Evolutionary conservation across 306 rosid species (phyloP), one percentile per base, ranked within the genome.

Genomic region (Dicorynia guianensis): DNA sequence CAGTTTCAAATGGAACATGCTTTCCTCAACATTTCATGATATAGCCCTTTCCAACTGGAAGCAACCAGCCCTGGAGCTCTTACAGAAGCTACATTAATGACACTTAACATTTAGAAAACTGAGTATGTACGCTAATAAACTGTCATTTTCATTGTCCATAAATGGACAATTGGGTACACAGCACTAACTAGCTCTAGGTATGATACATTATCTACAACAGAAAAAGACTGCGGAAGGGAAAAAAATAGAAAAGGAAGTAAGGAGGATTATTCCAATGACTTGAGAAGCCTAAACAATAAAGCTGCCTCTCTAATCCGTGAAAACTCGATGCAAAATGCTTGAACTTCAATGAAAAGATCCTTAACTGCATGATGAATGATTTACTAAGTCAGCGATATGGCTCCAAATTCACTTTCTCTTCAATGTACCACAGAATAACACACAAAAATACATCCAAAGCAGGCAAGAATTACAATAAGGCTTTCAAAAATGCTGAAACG

Each of bases 231-330:
- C 30, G 30, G 30, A 25, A 25, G 30, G 30, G 30, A 1, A 25
- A 25, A 25, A 25, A 25, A 25, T 25, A 25, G 5, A 6, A 12
- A 6, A 9, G n/a, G n/a, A 50, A 15, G 4, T 10, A 11, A 2
- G 43, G 4, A 11, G 43, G 19, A 57, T 73, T 83, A 85, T 82
- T 90, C 92, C 87, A 87, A 80, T 4, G 90, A 75, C 76, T 90
- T 90, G n/a, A 90, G 90, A 72, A 87, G 92, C 96, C 90, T 85
- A 65, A 87, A 90, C 11, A 85, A 83, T 20, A 89, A 76, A 8
- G 92, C 90, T 5, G 92, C 96, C 86, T 90, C 96, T 66, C 96
- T 85, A 53, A 87, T 90, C 68, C 96, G 85, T 3, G 92, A 85
- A 71, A 90, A 90, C 59, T 90, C 92, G 33, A 90, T 90, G 82